Evolutionary conservation across 257 asterid species (phyloP).

Genomic region (Plantago ovata): DNA sequence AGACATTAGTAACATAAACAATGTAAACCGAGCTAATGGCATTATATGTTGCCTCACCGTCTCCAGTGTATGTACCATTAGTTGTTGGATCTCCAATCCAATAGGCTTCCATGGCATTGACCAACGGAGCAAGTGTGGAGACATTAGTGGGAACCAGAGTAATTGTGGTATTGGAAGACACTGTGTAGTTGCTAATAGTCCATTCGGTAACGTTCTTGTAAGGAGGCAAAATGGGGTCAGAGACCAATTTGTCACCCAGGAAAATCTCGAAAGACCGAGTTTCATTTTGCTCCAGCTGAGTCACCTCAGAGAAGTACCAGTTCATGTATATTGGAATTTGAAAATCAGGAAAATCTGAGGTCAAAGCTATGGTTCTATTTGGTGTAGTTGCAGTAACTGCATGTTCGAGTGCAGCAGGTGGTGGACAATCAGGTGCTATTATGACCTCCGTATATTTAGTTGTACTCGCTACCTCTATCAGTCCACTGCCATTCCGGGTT

Average conservation of each 20-base stretch:
- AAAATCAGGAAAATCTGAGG: conserved; percentile 20
- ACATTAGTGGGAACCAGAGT: conserved; percentile 34
- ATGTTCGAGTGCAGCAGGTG: conserved; percentile 29
- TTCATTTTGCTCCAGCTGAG: conserved; percentile 27
- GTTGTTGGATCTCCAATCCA: conserved; percentile 30
- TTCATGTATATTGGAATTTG: conserved; percentile 30
- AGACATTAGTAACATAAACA: too few species aligned
- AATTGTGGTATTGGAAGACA: conserved; percentile 26
- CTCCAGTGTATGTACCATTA: conserved; percentile 44
- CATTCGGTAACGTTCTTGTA: conserved; percentile 23
- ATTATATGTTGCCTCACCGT: conserved; percentile 29
- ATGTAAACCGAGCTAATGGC: too few species aligned
- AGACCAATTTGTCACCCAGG: conserved; percentile 5
- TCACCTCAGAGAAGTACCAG: conserved; percentile 59
- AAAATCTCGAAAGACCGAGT: conserved; percentile 39
- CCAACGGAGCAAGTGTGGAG: conserved; percentile 62
- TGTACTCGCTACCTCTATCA: conserved; percentile 14
- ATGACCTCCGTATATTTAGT: background rate
- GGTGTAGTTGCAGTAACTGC: conserved; percentile 31
- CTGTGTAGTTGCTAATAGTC: conserved; percentile 13
- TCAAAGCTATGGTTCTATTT: background rate
- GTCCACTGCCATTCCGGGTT: conserved; percentile 14
- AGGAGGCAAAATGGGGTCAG: conserved; percentile 32
- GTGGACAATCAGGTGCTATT: conserved; percentile 31
- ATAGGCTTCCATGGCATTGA: conserved; percentile 60